phyloP scores from a whole-genome alignment of 371 early-diverging fungal genomes.

The Mortierella sp. region DNA sequence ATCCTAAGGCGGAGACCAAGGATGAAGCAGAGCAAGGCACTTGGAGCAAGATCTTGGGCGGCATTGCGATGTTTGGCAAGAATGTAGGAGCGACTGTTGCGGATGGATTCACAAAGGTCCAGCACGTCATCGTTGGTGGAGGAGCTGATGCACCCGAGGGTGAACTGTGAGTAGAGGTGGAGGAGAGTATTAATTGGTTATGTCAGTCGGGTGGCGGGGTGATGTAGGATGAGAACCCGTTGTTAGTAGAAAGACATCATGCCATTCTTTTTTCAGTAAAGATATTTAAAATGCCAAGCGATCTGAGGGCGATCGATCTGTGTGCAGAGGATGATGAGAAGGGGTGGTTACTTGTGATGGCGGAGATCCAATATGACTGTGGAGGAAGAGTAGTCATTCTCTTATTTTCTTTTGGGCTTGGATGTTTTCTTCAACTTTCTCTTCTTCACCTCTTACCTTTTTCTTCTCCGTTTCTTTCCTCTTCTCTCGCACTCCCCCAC shows the following conservation, averaged over 20 bases:
- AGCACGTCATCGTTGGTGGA: not conserved
- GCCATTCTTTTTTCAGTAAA: not conserved
- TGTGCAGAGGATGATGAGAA: too few species aligned
- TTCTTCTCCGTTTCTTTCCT: not conserved
- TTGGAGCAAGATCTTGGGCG: not conserved
- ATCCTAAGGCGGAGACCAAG: not conserved
- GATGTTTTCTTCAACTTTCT: too few species aligned
- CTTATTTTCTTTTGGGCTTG: too few species aligned
- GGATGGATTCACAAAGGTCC: not conserved
- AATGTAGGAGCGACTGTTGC: not conserved
- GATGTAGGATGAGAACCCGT: not conserved
- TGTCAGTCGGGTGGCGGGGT: not conserved
- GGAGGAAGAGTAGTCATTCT: too few species aligned
- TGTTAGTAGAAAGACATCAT: not conserved
- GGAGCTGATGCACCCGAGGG: not conserved
- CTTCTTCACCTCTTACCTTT: not conserved
- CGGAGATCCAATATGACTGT: too few species aligned
- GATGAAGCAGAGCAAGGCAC: not conserved
- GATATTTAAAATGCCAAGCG: not conserved
- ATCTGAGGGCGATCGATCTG: not conserved
- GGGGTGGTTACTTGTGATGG: too few species aligned
- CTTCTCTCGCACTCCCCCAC: not conserved
- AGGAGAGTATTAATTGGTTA: not conserved
- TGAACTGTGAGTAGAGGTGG: not conserved
- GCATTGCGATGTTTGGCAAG: not conserved